Evolutionary conservation across 2,329 filamentous ascomycete species (phyloP).

Genomic region (Myriosclerotinia curreyana): DNA sequence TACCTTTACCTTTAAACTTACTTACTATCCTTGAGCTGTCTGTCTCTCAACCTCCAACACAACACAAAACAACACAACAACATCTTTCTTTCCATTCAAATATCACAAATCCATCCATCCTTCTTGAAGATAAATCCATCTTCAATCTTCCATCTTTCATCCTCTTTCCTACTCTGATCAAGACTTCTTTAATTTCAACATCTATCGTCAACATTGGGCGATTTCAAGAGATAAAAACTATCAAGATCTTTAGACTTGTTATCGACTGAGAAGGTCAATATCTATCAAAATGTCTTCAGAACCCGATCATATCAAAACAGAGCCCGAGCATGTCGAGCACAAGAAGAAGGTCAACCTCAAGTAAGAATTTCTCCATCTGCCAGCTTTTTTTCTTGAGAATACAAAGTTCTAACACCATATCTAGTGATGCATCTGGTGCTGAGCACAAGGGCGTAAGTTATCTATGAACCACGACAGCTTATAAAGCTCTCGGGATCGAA

Average conservation of each 20-base stretch:
- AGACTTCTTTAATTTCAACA: background rate
- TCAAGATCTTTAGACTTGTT: slow-evolving; percentile 1
- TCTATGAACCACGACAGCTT: slow-evolving; percentile 30
- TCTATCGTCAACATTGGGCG: slow-evolving; percentile 6
- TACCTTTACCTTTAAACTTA: slow-evolving; percentile 16
- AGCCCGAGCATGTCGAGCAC: slow-evolving; percentile 59
- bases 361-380: slow-evolving; percentile 50
- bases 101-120: background rate
- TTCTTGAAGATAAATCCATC: slow-evolving; percentile 2
- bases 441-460: slow-evolving; percentile 75
- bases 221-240: background rate
- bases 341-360: slow-evolving; percentile 83
- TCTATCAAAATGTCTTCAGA: slow-evolving; percentile 69
- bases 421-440: slow-evolving; percentile 82
- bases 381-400: slow-evolving; percentile 13
- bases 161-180: background rate
- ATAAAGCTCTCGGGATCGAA: slow-evolving; percentile 30
- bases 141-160: background rate
- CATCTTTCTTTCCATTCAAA: slow-evolving; percentile 5
- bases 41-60: slow-evolving; percentile 15
- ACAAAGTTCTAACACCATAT: slow-evolving; percentile 42
- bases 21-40: slow-evolving; percentile 14
- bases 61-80: too few relatives aligned
- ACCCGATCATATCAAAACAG: slow-evolving; percentile 57
- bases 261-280: slow-evolving; percentile 13